Evolutionary conservation across 1,284 basidiomycete species (phyloP), one percentile per base, ranked within the genome.

Genomic region (Tremellales sp.): DNA sequence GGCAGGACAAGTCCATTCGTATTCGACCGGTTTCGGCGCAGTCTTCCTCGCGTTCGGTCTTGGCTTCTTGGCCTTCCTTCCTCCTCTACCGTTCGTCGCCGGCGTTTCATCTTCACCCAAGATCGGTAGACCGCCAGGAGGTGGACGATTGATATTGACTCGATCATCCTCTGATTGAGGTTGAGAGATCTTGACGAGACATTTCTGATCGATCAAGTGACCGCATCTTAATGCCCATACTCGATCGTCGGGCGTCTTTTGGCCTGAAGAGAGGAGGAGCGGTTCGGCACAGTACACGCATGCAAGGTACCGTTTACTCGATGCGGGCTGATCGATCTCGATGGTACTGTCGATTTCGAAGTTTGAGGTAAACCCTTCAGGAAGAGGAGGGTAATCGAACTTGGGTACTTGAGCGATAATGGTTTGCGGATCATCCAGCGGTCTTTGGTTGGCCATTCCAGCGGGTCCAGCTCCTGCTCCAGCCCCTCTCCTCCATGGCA

Each of bases 191-290:
- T 42, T 37, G 26, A 62, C 40, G 11, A 71, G 53, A 55, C 74
- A 76, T 41, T 52, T 58, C 49, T 72, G 64, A 56, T 75, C 70
- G 21, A 76, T 47, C 19, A 75, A 40, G 49, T 76, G 73, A 1
- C 74, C 74, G 41, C 74, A 75, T 33, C 66, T 59, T 8, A 75
- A 55, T 0, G 61, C 61, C 62, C 64, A 73, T 5, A 75, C 60
- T 23, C 63, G 46, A 49, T 73, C 72, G 5, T 56, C 61, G 2
- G 58, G 49, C 4, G 56, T 53, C 15, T 57, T 53, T 27, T 67
- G 62, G 0, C 61, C 67, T 27, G 61, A 47, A 2, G 66, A 67
- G 0, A 70, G 43, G 31, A 65, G 56, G 15, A 76, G 57, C 3
- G 65, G 62, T 1, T 58, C 57, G 13, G 55, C 42, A 39, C 73